Conservation (phyloP, 441 rosid genomes). For the Macaranga tanarius region DNA sequence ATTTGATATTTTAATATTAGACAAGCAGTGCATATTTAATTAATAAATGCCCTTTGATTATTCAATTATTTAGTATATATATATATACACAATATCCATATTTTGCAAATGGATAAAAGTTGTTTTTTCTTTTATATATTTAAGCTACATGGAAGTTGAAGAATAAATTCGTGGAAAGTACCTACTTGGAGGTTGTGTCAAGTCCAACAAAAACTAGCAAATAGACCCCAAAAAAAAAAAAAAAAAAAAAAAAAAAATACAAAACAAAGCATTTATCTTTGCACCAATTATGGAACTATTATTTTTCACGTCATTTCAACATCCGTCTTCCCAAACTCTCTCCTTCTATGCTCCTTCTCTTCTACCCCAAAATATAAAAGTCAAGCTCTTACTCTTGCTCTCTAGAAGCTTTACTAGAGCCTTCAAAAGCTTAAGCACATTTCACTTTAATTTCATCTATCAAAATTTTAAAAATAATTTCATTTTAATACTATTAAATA, state of each 20-base stretch:
- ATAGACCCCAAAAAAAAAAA: not conserved
- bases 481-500: too few relatives aligned
- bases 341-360: constrained; percentile 1
- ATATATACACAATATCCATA: too few relatives aligned
- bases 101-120: too few relatives aligned
- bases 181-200: not conserved
- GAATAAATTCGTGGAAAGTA: constrained; percentile 2
- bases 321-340: not conserved
- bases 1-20: too few relatives aligned
- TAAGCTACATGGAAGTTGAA: not conserved
- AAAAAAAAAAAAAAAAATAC: too few relatives aligned
- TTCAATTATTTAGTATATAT: too few relatives aligned
- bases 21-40: too few relatives aligned
- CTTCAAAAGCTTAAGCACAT: too few relatives aligned
- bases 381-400: not conserved
- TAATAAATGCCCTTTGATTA: too few relatives aligned
- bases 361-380: not conserved
- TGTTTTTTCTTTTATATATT: too few relatives aligned
- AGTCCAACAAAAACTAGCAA: not conserved
- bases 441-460: too few relatives aligned
- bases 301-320: not conserved
- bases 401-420: not conserved
- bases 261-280: not conserved
- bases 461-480: too few relatives aligned
- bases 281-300: not conserved